phyloP scores from a whole-genome alignment of 495 filamentous ascomycete species.

The Glarea lozoyensis region DNA sequence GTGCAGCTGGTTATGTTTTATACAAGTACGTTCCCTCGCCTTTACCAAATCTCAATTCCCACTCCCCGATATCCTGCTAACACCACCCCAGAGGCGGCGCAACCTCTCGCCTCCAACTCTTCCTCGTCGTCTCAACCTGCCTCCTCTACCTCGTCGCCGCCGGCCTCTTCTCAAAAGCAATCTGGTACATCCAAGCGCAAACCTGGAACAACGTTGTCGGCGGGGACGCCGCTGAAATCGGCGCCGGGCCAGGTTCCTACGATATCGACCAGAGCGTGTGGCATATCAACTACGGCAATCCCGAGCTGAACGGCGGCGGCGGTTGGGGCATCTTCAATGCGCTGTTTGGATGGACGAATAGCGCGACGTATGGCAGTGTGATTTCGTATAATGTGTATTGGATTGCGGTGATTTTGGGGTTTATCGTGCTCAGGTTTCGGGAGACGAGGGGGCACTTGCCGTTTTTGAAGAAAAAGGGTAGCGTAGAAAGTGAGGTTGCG shows the following conservation, averaged over 20 bases:
- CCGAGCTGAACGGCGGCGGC: conserved; percentile 58
- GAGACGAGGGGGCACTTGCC: conserved; percentile 63
- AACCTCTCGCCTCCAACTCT: conserved; percentile 60
- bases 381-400: conserved; percentile 88
- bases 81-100: conserved; percentile 33
- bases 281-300: conserved; percentile 89
- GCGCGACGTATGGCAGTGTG: conserved; percentile 74
- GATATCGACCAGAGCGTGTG: conserved; percentile 78
- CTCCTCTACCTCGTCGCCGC: conserved; percentile 82
- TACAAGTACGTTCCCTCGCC: conserved; percentile 70
- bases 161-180: conserved; percentile 66
- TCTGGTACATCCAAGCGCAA: conserved; percentile 63
- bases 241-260: conserved; percentile 77
- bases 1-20: conserved; percentile 56
- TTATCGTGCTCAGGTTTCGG: conserved; percentile 53
- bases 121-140: conserved; percentile 73
- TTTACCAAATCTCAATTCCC: too few species aligned
- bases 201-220: conserved; percentile 60
- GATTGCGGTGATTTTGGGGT: conserved; percentile 55
- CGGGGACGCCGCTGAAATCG: conserved; percentile 64
- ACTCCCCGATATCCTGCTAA: neutral
- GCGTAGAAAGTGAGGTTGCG: neutral
- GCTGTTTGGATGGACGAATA: conserved; percentile 78
- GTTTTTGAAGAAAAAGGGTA: conserved; percentile 34
- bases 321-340: conserved; percentile 93